phyloP scores from a whole-genome alignment of 2,329 filamentous ascomycete genomes.

The Colletotrichum eleusines region DNA sequence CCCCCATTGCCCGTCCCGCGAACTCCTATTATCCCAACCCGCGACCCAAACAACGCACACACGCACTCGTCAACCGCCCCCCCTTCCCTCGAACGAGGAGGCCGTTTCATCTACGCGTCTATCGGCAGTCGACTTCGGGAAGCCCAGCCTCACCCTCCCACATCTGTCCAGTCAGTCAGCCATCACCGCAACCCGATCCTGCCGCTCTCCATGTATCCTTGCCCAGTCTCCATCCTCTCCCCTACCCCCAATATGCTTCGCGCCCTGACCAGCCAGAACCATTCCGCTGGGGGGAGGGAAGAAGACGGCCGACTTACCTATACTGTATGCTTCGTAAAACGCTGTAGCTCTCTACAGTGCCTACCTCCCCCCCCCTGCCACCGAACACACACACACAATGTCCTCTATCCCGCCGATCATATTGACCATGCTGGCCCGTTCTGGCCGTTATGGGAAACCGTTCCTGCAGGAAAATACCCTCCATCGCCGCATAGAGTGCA shows the following conservation, averaged over 20 bases:
- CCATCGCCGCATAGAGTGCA: background rate
- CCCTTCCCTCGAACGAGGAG: conserved; percentile 24
- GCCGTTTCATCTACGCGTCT: conserved; percentile 37
- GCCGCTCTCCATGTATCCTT: background rate
- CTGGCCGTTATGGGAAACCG: too few relatives aligned
- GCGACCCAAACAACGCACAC: conserved; percentile 7
- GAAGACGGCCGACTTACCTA: background rate
- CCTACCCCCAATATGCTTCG: too few relatives aligned
- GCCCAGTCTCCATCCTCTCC: background rate
- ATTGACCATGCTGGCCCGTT: background rate
- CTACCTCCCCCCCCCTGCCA: too few relatives aligned
- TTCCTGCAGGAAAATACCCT: too few relatives aligned
- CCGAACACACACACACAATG: too few relatives aligned
- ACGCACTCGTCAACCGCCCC: background rate
- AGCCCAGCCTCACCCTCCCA: background rate
- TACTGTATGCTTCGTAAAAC: background rate
- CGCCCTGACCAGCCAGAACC: background rate
- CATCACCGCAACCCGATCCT: background rate
- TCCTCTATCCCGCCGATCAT: too few relatives aligned
- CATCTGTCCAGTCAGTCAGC: too few relatives aligned
- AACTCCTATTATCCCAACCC: background rate
- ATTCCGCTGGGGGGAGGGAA: background rate
- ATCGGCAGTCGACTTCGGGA: conserved; percentile 33
- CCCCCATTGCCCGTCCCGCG: background rate
- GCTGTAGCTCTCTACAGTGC: background rate